Evolutionary conservation across 2,329 filamentous ascomycete species (phyloP).

Genomic region (Cladophialophora carrionii): DNA sequence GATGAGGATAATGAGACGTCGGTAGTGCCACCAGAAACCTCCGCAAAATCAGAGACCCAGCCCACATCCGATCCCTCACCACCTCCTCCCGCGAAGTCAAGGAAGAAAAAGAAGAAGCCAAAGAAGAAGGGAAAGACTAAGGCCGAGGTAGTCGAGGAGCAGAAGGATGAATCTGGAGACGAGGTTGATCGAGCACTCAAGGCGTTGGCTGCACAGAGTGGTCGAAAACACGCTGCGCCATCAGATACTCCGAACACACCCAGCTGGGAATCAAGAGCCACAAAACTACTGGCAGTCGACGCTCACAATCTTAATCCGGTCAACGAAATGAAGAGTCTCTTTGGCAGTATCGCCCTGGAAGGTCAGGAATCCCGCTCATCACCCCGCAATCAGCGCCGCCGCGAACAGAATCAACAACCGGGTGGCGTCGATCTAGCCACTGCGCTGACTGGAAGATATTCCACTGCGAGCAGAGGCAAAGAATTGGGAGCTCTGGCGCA

Average conservation of each 20-base stretch:
- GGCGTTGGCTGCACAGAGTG: slow-evolving; percentile 56
- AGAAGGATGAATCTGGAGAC: slow-evolving; percentile 53
- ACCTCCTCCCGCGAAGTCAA: slow-evolving; percentile 36
- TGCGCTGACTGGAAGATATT: slow-evolving; percentile 59
- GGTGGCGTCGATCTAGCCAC: slow-evolving; percentile 56
- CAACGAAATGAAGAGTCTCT: slow-evolving; percentile 85
- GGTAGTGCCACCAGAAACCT: slow-evolving; percentile 30
- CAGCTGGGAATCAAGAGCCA: slow-evolving; percentile 52
- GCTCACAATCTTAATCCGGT: slow-evolving; percentile 77
- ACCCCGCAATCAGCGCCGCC: slow-evolving; percentile 54
- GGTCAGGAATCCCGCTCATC: slow-evolving; percentile 57
- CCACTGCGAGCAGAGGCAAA: slow-evolving; percentile 60
- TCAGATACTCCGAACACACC: slow-evolving; percentile 37
- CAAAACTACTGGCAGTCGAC: slow-evolving; percentile 63
- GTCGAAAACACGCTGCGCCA: slow-evolving; percentile 31
- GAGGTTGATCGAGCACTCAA: slow-evolving; percentile 69
- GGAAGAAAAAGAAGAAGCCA: slow-evolving; percentile 59
- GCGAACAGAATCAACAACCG: slow-evolving; percentile 59
- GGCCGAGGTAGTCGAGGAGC: slow-evolving; percentile 34
- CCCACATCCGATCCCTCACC: slow-evolving; percentile 23
- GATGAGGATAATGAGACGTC: slow-evolving; percentile 42
- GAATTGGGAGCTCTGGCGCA: slow-evolving; percentile 72
- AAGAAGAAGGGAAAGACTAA: slow-evolving; percentile 55
- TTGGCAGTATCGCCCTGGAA: slow-evolving; percentile 67
- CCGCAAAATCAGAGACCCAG: slow-evolving; percentile 34